Percentiles rank a stretch among this genome's conserved stretches.
phyloP scores from a whole-genome alignment of 805 yeast genomes.

The Yarrowia yakushimensis region DNA sequence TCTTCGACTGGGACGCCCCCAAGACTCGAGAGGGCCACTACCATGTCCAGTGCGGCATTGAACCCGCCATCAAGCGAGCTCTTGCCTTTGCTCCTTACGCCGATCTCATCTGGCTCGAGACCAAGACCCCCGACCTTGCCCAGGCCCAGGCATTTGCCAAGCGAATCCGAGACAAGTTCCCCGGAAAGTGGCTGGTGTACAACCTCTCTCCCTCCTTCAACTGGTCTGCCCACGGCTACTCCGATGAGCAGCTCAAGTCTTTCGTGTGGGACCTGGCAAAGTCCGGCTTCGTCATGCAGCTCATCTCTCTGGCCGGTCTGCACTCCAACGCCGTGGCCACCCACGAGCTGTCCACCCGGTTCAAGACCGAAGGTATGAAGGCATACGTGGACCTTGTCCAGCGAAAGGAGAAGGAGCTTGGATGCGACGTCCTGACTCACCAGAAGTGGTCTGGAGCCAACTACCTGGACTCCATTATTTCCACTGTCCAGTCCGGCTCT shows the following conservation, averaged over 20 bases:
- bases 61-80: conserved; percentile 53
- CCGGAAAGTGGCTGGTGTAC: conserved; percentile 55
- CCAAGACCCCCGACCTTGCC: conserved; percentile 53
- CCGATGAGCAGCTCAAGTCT: conserved; percentile 44
- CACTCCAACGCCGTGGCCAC: conserved; percentile 53
- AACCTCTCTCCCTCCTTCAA: conserved; percentile 60
- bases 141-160: conserved; percentile 50
- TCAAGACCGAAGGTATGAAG: conserved; percentile 53
- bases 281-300: conserved; percentile 55
- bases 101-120: conserved; percentile 60
- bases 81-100: conserved; percentile 55
- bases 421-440: conserved; percentile 55
- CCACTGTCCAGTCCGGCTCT: conserved; percentile 45
- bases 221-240: conserved; percentile 57
- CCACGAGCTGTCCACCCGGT: conserved; percentile 49
- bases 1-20: conserved; percentile 59
- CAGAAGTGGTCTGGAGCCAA: conserved; percentile 65
- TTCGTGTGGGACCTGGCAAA: conserved; percentile 55
- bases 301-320: conserved; percentile 59
- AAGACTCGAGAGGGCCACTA: conserved; percentile 57
- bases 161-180: conserved; percentile 46
- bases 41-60: conserved; percentile 48
- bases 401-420: conserved; percentile 43
- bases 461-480: conserved; percentile 47
- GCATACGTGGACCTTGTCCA: conserved; percentile 56